Percentiles rank a stretch among this genome's conserved stretches.
These are phyloP conservation scores for Nannizziopsis arthrosporioides DNA, from an alignment of 2,329 filamentous ascomycete species.

Conservation along the genomic window DNA sequence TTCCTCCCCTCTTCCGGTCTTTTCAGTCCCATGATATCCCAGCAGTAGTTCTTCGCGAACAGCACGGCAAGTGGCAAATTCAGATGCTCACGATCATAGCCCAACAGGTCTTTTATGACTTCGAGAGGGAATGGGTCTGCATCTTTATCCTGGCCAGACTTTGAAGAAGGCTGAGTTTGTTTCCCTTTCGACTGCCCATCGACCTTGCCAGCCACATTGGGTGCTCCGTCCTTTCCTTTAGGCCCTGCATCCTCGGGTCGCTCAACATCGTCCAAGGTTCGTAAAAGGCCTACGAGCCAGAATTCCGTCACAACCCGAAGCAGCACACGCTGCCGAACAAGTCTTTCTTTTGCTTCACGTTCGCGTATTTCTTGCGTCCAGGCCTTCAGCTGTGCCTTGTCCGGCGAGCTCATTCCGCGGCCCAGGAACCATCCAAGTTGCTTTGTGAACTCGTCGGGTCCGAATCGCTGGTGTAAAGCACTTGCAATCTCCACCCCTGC, in stretches of 20 bases:
- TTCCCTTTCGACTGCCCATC: slow-evolving; percentile 51
- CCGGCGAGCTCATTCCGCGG: slow-evolving; percentile 79
- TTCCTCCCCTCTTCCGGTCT: slow-evolving; percentile 66
- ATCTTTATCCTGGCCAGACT: slow-evolving; percentile 50
- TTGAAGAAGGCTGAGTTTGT: slow-evolving; percentile 45
- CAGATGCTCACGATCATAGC: slow-evolving; percentile 81
- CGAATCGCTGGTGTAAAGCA: slow-evolving; percentile 91
- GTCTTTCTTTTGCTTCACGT: slow-evolving; percentile 87
- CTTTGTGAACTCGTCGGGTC: slow-evolving; percentile 77
- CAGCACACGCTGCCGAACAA: slow-evolving; percentile 72
- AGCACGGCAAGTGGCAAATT: slow-evolving; percentile 86
- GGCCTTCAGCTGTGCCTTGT: slow-evolving; percentile 70
- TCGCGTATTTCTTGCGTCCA: slow-evolving; percentile 73
- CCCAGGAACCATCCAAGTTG: slow-evolving; percentile 87
- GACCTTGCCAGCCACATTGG: slow-evolving; percentile 32
- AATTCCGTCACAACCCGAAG: slow-evolving; percentile 86
- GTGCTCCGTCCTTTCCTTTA: slow-evolving; percentile 43
- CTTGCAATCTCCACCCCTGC: slow-evolving; percentile 87
- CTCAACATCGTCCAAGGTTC: slow-evolving; percentile 62
- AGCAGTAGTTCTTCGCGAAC: slow-evolving; percentile 91
- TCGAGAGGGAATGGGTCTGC: slow-evolving; percentile 91
- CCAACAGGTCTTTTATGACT: slow-evolving; percentile 91
- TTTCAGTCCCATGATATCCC: slow-evolving; percentile 83
- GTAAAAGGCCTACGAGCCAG: slow-evolving; percentile 82
- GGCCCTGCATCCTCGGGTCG: slow-evolving; percentile 49